Percentiles rank a stretch among this genome's conserved stretches.
phyloP scores from a whole-genome alignment of 2,329 filamentous ascomycete genomes.

The Plenodomus tracheiphilus region DNA sequence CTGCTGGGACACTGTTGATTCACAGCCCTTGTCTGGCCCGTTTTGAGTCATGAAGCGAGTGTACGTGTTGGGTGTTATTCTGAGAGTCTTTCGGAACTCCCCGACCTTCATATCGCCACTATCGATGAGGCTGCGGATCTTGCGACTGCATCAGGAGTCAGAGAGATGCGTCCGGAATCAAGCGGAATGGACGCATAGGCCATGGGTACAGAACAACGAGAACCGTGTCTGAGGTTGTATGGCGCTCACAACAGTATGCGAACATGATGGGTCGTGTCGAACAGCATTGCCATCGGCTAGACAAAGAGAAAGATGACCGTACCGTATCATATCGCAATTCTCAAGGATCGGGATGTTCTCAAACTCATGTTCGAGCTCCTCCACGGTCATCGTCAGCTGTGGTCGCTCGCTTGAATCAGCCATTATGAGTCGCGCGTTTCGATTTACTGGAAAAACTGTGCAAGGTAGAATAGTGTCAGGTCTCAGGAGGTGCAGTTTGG shows the following conservation, averaged over 20 bases:
- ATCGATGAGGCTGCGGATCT: conserved; percentile 50
- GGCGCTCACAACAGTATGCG: not conserved
- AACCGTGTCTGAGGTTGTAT: not conserved
- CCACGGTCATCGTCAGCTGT: conserved; percentile 5
- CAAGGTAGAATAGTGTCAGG: not conserved
- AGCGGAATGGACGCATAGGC: not conserved
- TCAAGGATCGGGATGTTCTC: conserved; percentile 19
- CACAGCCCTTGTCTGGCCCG: conserved; percentile 43
- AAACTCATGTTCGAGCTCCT: conserved; percentile 10
- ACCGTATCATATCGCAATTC: conserved; percentile 26
- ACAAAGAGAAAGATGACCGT: not conserved
- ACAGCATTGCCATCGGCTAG: not conserved
- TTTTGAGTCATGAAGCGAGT: conserved; percentile 56
- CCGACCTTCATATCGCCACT: conserved; percentile 50
- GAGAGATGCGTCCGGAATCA: not conserved
- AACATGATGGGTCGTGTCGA: not conserved
- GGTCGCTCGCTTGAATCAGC: not conserved
- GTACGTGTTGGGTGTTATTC: conserved; percentile 44
- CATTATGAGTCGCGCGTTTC: not conserved
- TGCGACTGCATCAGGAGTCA: conserved; percentile 21
- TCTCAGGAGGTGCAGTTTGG: conserved; percentile 22
- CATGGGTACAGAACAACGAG: not conserved
- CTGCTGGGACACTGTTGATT: conserved; percentile 29
- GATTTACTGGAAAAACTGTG: no score
- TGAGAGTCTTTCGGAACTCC: conserved; percentile 48